Evolutionary conservation across 768 basidiomycete genomes (phyloP).

Genomic region (Hysterangium stoloniferum): DNA sequence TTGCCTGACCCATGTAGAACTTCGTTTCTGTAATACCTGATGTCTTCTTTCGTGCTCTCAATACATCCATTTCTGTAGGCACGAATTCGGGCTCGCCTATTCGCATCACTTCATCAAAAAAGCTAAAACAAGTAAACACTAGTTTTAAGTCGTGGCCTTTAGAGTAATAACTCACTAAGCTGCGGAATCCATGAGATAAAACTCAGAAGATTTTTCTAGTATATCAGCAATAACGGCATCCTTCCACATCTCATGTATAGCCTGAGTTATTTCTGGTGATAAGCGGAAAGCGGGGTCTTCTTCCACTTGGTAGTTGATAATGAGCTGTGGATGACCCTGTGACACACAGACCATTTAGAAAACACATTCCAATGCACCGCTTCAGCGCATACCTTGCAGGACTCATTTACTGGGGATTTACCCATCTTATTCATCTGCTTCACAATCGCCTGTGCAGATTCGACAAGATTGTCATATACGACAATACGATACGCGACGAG

Average conservation of each 20-base stretch:
- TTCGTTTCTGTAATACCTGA: conserved; percentile 87
- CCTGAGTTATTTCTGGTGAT: conserved; percentile 56
- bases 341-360: too few species aligned
- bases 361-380: too few species aligned
- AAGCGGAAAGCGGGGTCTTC: conserved; percentile 38
- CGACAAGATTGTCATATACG: conserved; percentile 82
- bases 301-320: conserved; percentile 51
- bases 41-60: conserved; percentile 83
- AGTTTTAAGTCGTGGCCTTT: neutral
- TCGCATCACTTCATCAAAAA: conserved; percentile 78
- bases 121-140: conserved; percentile 36
- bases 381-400: neutral
- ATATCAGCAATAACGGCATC: conserved; percentile 40
- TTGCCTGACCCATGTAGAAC: conserved; percentile 56
- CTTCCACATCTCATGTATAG: conserved; percentile 62
- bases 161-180: conserved; percentile 52
- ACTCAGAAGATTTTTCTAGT: conserved; percentile 60
- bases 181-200: conserved; percentile 95
- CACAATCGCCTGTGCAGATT: conserved; percentile 81
- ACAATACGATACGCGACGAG: conserved; percentile 67
- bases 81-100: conserved; percentile 78
- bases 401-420: conserved; percentile 49
- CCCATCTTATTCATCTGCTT: conserved; percentile 82
- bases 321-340: conserved; percentile 45
- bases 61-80: conserved; percentile 79